phyloP scores from a whole-genome alignment of 2,329 filamentous ascomycete genomes.

The Balansia obtecta region DNA sequence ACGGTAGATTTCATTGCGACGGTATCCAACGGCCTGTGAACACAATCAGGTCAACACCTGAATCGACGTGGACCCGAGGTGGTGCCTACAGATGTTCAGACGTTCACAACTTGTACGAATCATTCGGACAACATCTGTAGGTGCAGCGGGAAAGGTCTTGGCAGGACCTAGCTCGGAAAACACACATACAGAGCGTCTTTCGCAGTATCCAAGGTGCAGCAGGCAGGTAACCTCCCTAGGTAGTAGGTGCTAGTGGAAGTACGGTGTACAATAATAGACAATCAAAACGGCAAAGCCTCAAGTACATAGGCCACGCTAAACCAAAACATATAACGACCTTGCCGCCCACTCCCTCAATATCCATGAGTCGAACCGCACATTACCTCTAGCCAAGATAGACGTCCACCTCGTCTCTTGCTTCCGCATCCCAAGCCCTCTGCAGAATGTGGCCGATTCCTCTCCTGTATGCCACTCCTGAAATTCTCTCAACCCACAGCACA shows the following conservation, averaged over 20 bases:
- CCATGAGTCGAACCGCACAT: not conserved
- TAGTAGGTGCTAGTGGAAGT: not conserved
- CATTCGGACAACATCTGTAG: too few relatives aligned
- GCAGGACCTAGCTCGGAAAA: too few relatives aligned
- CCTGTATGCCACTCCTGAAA: slow-evolving; percentile 28
- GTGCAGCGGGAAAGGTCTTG: too few relatives aligned
- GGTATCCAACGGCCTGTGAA: not conserved
- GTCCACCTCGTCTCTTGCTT: slow-evolving; percentile 27
- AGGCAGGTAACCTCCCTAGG: too few relatives aligned
- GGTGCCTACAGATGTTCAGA: too few relatives aligned
- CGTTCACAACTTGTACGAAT: too few relatives aligned
- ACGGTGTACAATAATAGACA: not conserved
- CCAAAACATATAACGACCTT: not conserved
- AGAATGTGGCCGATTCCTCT: slow-evolving; percentile 31
- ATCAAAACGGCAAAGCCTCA: not conserved
- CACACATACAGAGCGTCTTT: not conserved
- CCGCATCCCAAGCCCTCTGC: slow-evolving; percentile 26
- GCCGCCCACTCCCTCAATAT: not conserved
- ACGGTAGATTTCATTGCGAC: not conserved
- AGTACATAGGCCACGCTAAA: not conserved
- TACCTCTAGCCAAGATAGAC: slow-evolving; percentile 26
- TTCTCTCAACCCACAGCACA: slow-evolving; percentile 33
- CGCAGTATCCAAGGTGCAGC: not conserved
- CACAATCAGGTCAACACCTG: too few relatives aligned
- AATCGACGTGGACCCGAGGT: too few relatives aligned